Percentiles rank a stretch among this genome's conserved stretches.
These are phyloP conservation scores for Peziza echinospora DNA, from an alignment of 495 filamentous ascomycete species.

Conservation along the genomic window DNA sequence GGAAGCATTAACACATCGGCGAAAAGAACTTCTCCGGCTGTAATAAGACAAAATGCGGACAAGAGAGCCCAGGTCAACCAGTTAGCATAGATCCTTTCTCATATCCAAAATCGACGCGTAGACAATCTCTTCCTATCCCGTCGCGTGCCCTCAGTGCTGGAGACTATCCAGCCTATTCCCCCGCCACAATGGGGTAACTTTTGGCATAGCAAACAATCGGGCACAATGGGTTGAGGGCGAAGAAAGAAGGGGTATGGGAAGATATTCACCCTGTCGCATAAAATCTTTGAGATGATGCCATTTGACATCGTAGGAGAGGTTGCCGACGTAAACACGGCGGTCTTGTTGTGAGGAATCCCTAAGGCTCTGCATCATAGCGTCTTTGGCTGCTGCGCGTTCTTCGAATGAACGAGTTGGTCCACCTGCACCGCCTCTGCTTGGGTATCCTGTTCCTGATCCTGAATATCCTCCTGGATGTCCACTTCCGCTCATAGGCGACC, in stretches of 20 bases:
- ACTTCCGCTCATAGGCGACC: conserved; percentile 69
- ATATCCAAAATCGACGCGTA: no score
- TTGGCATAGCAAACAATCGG: no score
- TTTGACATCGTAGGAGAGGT: conserved; percentile 97
- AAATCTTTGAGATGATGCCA: conserved; percentile 99
- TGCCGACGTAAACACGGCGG: conserved; percentile 97
- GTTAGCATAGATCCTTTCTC: not conserved
- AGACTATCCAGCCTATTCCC: not conserved
- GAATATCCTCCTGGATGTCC: conserved; percentile 42
- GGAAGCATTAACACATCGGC: conserved; percentile 99
- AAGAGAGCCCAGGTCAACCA: not conserved
- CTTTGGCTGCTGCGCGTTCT: conserved; percentile 66
- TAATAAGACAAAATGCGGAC: conserved; percentile 3
- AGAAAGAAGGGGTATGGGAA: not conserved
- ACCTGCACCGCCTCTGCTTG: conserved; percentile 37
- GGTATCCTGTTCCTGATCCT: conserved; percentile 31
- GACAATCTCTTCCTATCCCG: not conserved
- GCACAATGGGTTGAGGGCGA: not conserved
- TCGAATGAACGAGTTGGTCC: conserved; percentile 53
- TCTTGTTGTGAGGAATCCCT: conserved; percentile 92
- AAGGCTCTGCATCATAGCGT: conserved; percentile 86
- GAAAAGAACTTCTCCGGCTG: conserved; percentile 98
- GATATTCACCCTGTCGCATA: conserved; percentile 89
- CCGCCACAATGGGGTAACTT: not conserved
- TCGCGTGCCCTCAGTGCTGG: no score